These are phyloP conservation scores for Fistulinella prunicolor DNA, from an alignment of 768 basidiomycete species.

Conservation along the genomic window DNA sequence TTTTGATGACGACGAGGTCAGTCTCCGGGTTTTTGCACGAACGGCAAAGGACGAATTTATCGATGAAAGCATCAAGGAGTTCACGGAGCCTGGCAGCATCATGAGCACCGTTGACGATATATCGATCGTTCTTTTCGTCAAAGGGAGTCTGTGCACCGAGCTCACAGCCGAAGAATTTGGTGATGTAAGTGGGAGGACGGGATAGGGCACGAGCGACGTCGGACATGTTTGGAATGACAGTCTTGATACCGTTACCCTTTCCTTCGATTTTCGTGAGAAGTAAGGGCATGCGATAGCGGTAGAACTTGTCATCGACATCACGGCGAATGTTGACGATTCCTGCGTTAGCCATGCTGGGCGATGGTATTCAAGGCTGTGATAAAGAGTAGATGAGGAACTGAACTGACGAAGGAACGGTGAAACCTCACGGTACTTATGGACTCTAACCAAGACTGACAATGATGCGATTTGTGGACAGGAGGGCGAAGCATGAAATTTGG, in stretches of 20 bases:
- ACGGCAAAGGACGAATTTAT: conserved; percentile 96
- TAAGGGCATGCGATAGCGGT: conserved; percentile 96
- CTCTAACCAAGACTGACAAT: conserved; percentile 51
- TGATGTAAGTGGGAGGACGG: conserved; percentile 93
- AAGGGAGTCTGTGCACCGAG: conserved; percentile 96
- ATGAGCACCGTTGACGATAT: conserved; percentile 98
- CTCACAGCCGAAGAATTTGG: conserved; percentile 99
- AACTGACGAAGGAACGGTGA: neutral
- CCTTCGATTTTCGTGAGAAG: conserved; percentile 97
- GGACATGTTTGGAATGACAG: conserved; percentile 97
- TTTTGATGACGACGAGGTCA: conserved; percentile 86
- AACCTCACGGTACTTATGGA: conserved; percentile 51
- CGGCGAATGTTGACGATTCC: conserved; percentile 90
- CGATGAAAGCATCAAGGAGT: conserved; percentile 94
- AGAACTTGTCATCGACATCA: conserved; percentile 96
- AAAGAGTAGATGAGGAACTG: neutral
- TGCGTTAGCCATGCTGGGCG: conserved; percentile 78
- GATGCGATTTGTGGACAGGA: conserved; percentile 72
- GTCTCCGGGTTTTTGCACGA: conserved; percentile 99
- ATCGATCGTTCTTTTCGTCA: conserved; percentile 95
- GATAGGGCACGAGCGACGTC: conserved; percentile 95
- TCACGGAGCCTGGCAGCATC: conserved; percentile 89
- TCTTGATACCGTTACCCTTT: conserved; percentile 99
- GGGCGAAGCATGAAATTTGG: conserved; percentile 84
- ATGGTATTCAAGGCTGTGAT: conserved; percentile 53